Percentiles rank a stretch among this genome's conserved stretches.
These are phyloP conservation scores for Rhizoclosmatium globosum DNA, from an alignment of 192 early-diverging fungal genomes.

Conservation along the genomic window DNA sequence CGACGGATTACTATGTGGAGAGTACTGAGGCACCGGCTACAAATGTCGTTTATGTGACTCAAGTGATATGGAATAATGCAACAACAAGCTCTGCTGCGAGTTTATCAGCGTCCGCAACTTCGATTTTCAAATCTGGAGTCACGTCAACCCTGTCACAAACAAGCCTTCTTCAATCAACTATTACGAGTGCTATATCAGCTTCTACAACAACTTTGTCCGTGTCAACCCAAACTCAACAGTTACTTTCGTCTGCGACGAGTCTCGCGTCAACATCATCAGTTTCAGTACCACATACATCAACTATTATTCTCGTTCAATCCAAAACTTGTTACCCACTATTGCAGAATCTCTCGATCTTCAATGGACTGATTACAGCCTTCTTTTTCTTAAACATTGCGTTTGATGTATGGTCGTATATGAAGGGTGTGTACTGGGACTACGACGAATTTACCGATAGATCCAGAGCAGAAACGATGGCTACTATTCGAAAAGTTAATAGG, in stretches of 20 bases:
- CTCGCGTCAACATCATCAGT: neutral
- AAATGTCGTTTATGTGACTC: neutral
- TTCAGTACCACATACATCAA: neutral
- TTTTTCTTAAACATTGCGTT: constrained; percentile 4
- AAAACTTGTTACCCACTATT: constrained; percentile 19
- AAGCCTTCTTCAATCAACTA: neutral
- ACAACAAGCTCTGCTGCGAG: neutral
- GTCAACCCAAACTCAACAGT: neutral
- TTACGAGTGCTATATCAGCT: neutral
- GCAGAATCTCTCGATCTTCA: constrained; percentile 26
- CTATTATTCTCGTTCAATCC: constrained; percentile 4
- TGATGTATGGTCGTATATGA: constrained; percentile 3
- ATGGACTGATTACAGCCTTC: neutral
- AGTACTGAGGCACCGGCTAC: neutral
- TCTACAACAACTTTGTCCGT: neutral
- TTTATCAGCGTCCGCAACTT: neutral
- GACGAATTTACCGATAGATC: constrained; percentile 4
- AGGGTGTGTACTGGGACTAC: constrained; percentile 22
- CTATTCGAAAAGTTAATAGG: neutral
- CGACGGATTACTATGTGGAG: neutral
- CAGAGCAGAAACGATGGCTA: constrained; percentile 23
- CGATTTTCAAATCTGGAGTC: neutral
- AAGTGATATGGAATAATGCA: neutral
- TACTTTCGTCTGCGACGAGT: neutral
- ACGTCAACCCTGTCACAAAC: neutral